Conservation (phyloP, 2,329 filamentous ascomycete species). For the Sphaerulina populicola region DNA sequence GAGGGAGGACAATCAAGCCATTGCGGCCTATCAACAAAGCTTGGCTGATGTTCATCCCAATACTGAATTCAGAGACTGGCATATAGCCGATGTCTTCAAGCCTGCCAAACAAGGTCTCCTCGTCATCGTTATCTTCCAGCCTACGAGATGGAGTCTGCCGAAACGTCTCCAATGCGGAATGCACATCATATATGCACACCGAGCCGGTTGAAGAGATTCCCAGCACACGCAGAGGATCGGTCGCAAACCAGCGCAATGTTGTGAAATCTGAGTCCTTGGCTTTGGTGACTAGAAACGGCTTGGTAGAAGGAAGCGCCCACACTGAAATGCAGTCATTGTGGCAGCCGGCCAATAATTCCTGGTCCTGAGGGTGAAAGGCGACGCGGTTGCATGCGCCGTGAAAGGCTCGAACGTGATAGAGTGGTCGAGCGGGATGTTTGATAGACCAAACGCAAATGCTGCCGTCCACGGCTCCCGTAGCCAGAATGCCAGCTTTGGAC, state of each 20-base stretch:
- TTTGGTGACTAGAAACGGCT: slow-evolving; percentile 11
- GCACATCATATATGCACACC: slow-evolving; percentile 11
- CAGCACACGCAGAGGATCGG: slow-evolving; percentile 6
- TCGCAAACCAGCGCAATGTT: slow-evolving; percentile 13
- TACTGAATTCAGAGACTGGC: slow-evolving; percentile 10
- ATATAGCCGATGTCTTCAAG: slow-evolving; percentile 15
- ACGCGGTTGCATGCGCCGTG: slow-evolving; percentile 17
- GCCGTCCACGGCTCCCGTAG: slow-evolving; percentile 21
- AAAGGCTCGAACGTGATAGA: slow-evolving; percentile 15
- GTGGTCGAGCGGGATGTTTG: slow-evolving; percentile 13
- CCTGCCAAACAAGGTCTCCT: slow-evolving; percentile 19
- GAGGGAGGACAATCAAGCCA: slow-evolving; percentile 22
- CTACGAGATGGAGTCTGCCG: background rate
- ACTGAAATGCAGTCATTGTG: slow-evolving; percentile 10
- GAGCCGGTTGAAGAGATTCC: slow-evolving; percentile 8
- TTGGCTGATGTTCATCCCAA: slow-evolving; percentile 9
- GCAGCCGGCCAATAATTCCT: slow-evolving; percentile 13
- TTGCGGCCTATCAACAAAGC: slow-evolving; percentile 20
- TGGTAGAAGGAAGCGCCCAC: slow-evolving; percentile 10
- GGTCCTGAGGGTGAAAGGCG: slow-evolving; percentile 10
- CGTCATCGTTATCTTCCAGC: slow-evolving; percentile 10
- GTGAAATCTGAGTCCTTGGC: slow-evolving; percentile 6
- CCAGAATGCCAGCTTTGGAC: slow-evolving; percentile 14
- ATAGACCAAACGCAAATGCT: slow-evolving; percentile 22
- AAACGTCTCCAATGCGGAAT: slow-evolving; percentile 9